Evolutionary conservation across 129 eudicot genomes (phyloP), one percentile per base, ranked within the genome.

Genomic region (Arctium lappa): DNA sequence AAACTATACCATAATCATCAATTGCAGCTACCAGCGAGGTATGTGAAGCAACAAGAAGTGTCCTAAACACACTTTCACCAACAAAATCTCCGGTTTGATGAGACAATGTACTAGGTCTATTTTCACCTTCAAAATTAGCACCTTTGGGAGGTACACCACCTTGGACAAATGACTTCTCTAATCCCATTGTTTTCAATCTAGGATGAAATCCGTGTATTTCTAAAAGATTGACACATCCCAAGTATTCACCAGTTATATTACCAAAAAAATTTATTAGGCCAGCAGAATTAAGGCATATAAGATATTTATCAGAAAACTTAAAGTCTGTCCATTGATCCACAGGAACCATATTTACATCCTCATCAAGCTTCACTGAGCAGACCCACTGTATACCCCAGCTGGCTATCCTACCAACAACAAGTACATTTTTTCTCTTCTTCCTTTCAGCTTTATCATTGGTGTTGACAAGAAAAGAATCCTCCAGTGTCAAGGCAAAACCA

Each of bases 341-440:
- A 31, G 86, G 86, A 34, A 87, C 89, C 60, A 38, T 76, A 85
- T 83, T 88, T 46, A 68, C 72, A 78, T 56, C 86, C 81, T 90
- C 89, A 22, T 86, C 89, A 86, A 93, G 93, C 88, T 88, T 93
- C 76, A 87, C 98, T 11, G 90, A 86, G 89, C 81, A 88, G 81
- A 89, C 34, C 99, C 99, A 95, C 81, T 91, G 91, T 62, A 95
- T 83, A 71, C 97, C 99, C 89, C 88, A 82, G 79, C 79, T 87
- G 53, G 80, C 88, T 63, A 93, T 46, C 83, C 87, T 90, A 69
- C 89, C 97, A 86, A 91, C 92, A 72, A 87, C 87, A 83, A 93
- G 79, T 32, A 95, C 74, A 74, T 53, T 30, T 80, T 79, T 86
- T 56, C 6, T 78, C 75, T 70, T 36, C 22, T 79, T 83, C 30